Base-by-base conservation (phyloP, 1,284 basidiomycete genomes). In the Moesziomyces sp. region DNA sequence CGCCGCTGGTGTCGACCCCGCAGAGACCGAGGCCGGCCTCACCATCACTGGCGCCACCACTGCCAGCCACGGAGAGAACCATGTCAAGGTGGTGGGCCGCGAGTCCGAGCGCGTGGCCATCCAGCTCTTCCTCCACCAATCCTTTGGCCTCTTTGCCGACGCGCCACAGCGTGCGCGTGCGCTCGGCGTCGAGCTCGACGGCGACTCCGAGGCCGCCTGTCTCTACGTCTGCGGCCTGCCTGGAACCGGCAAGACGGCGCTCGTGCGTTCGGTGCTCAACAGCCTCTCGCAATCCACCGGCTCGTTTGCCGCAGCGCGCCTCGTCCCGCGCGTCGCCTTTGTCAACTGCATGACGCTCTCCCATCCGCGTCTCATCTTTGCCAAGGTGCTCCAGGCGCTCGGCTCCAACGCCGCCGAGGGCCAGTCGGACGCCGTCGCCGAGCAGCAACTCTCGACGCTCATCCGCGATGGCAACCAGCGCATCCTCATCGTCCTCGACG, bases 221-320 rank as follows among this genome's bases (percentile, higher is more conserved):
- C 76, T 86, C 21, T 86, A 86, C 74, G 79, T 86, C 34, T 86
- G 85, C 24, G 86, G 86, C n/a, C 78, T 84, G 28, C 85, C 86
- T 3, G 86, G 86, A 1, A 85, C 85, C 5, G 86, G 86, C 50
- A 86, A 86, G 74, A 86, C 86, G 11, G 85, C 85, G 3, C 78
- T 86, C 2, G 71, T 86, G 4, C 75, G 77, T 1, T 76, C 80
- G 5, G 77, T 85, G n/a, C 58, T 86, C 19, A 66, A 67, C 21
- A 75, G 80, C n/a, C 73, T 84, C 2, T 58, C 58, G 6, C 44
- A 51, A 23, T 30, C 55, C 3, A 18, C 23, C 7, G 13, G 48
- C 7, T 52, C 44, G 10, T 40, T 51, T 13, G 55, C 53, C 3
- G 16, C 43, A 2, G 40, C 52, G 13, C 19, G 46, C 19, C 26